Percentiles rank a stretch among this genome's conserved stretches.
phyloP scores from a whole-genome alignment of 2,329 filamentous ascomycete genomes.

The Cyphellophora attinorum region DNA sequence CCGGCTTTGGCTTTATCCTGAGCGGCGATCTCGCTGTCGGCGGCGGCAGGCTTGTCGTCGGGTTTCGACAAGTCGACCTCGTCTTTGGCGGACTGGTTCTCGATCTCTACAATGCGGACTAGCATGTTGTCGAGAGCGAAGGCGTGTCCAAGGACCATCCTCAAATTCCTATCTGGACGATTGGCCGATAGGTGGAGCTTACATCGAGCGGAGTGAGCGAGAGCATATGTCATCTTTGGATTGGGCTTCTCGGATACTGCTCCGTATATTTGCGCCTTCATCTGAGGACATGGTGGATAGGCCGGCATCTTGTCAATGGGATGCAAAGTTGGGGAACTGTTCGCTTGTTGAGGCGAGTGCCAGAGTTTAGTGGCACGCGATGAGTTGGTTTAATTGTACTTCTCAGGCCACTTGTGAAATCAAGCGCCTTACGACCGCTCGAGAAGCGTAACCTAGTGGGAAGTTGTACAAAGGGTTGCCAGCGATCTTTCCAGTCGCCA shows the following conservation, averaged over 20 bases:
- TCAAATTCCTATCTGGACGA: conserved; percentile 14
- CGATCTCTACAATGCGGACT: conserved; percentile 17
- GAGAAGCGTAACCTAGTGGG: too few relatives aligned
- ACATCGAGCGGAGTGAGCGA: conserved; percentile 16
- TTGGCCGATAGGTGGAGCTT: conserved; percentile 15
- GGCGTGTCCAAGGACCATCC: conserved; percentile 16
- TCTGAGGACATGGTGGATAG: neutral
- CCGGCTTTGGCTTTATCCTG: neutral
- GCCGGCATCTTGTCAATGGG: neutral
- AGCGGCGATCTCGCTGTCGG: neutral
- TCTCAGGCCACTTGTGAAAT: too few relatives aligned
- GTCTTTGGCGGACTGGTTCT: conserved; percentile 12
- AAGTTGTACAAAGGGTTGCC: too few relatives aligned
- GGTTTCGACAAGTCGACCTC: neutral
- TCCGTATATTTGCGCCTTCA: neutral
- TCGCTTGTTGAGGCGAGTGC: too few relatives aligned
- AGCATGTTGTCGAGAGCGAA: conserved; percentile 17
- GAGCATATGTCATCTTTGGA: conserved; percentile 9
- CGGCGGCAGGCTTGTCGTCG: neutral
- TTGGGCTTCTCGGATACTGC: conserved; percentile 1
- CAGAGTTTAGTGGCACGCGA: too few relatives aligned
- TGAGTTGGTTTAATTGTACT: too few relatives aligned
- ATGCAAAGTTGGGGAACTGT: too few relatives aligned
- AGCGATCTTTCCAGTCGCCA: too few relatives aligned
- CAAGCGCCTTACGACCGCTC: too few relatives aligned